Conservation (phyloP, 169 alveolate species). For the Cryptosporidium parvum region DNA sequence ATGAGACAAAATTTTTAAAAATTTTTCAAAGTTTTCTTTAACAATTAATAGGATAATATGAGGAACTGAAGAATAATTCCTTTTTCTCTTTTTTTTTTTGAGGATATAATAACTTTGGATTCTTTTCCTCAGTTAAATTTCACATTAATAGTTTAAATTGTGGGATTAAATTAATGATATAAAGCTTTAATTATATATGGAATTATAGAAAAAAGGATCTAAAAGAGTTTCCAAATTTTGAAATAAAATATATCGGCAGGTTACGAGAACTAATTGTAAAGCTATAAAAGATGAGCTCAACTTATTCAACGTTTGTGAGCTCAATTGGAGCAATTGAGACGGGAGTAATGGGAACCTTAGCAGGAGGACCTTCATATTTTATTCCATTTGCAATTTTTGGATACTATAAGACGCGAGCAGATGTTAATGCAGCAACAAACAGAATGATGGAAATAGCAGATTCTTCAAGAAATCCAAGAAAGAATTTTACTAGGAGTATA, state of each 20-base stretch:
- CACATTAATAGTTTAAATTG: too few relatives aligned
- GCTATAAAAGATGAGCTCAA: background rate
- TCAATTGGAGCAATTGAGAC: slow-evolving; percentile 68
- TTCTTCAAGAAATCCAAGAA: slow-evolving; percentile 41
- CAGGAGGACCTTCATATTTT: slow-evolving; percentile 71
- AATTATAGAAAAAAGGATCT: background rate
- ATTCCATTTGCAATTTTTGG: slow-evolving; percentile 68
- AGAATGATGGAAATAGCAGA: slow-evolving; percentile 27
- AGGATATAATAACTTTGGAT: too few relatives aligned
- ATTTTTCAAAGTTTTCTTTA: background rate
- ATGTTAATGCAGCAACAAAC: slow-evolving; percentile 28
- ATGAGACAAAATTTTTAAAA: background rate
- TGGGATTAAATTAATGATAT: too few relatives aligned
- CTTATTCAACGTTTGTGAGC: slow-evolving; percentile 52
- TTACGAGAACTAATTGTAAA: background rate
- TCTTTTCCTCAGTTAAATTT: background rate
- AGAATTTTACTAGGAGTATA: background rate
- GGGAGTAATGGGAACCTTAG: slow-evolving; percentile 66
- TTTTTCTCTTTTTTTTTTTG: too few relatives aligned
- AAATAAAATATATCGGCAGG: background rate
- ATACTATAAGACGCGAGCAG: slow-evolving; percentile 28
- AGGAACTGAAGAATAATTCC: background rate
- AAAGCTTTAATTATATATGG: too few relatives aligned
- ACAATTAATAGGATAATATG: too few relatives aligned
- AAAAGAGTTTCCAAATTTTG: background rate